Evolutionary conservation across 2,329 filamentous ascomycete genomes (phyloP), one percentile per base, ranked within the genome.

Genomic region (Furcasterigmium furcatum): DNA sequence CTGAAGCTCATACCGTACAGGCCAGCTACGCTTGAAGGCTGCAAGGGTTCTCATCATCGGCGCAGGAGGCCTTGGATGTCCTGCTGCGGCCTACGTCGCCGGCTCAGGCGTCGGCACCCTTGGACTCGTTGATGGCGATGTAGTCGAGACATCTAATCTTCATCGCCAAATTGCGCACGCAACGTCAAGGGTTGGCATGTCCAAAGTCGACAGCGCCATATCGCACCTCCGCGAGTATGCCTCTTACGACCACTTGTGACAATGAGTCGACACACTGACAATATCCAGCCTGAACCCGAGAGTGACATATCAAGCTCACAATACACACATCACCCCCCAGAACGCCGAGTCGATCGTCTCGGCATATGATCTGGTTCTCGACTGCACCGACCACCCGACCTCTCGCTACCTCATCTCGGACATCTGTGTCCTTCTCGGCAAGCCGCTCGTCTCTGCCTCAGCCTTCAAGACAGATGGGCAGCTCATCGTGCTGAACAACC

Each of bases 331-430:
- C 13, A 82, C 79, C 0, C 77, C 89, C 0, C 68, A 80, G 47
- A 88, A 86, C 43, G 87, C 90, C 1, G 67, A 81, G 7, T 63
- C 72, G 0, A 82, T 90, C 34, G 80, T 95, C 46, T 67, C 72
- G 0, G 56, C 71, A 4, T 97, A 95, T 60, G 89, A 96, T 56
- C 55, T 96, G 1, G 82, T 97, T 2, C 81, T 99, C 12, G 94
- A 99, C 65, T 99, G 94, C 63, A 97, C 92, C 9, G 94, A 99
- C 65, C 91, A 92, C 53, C 92, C 94, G 0, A 86, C 88, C 2
- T 88, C 90, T 0, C 87, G 94, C 36, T 97, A 99, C 63, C 79
- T 97, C 38, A 88, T 97, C 52, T 96, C 90, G 0, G 94, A 99
- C 61, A 80, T 87, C 14, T 95, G 90, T 55, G 87, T 96, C 9